These are phyloP conservation scores for Skeletonema tropicum DNA, from an alignment of 108 stramenopile species.

Conservation along the genomic window DNA sequence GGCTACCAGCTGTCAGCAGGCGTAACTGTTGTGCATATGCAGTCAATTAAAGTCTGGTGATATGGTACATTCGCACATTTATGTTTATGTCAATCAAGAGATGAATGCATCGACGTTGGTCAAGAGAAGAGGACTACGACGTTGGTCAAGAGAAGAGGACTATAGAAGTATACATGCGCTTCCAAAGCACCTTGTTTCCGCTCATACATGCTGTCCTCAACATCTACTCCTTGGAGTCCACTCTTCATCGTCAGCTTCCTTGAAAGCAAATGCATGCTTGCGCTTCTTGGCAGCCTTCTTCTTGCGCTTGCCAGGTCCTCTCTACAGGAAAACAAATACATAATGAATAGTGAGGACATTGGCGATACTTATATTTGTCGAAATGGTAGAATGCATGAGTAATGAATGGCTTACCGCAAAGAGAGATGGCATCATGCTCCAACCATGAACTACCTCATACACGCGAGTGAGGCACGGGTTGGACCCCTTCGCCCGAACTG, in stretches of 20 bases:
- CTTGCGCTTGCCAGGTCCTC: conserved; percentile 7
- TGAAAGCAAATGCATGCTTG: not conserved
- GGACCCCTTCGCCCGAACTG: not conserved
- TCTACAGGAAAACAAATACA: not conserved
- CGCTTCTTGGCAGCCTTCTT: conserved; percentile 5
- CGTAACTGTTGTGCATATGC: too few relatives aligned
- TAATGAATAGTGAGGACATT: not conserved
- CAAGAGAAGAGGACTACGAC: too few relatives aligned
- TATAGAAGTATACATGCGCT: not conserved
- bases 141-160: too few relatives aligned
- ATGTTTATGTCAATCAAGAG: too few relatives aligned
- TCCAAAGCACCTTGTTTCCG: not conserved
- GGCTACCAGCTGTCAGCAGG: too few relatives aligned
- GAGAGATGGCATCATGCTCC: not conserved
- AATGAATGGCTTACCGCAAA: not conserved
- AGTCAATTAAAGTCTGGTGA: too few relatives aligned
- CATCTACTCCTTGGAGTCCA: not conserved
- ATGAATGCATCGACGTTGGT: too few relatives aligned
- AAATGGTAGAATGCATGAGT: too few relatives aligned
- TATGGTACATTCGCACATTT: too few relatives aligned
- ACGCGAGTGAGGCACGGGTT: not conserved
- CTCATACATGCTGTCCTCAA: not conserved
- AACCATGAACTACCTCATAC: not conserved
- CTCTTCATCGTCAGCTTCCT: not conserved
- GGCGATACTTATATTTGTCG: too few relatives aligned